Conservation (phyloP, 2,329 filamentous ascomycete genomes). For the Ilyonectria robusta region DNA sequence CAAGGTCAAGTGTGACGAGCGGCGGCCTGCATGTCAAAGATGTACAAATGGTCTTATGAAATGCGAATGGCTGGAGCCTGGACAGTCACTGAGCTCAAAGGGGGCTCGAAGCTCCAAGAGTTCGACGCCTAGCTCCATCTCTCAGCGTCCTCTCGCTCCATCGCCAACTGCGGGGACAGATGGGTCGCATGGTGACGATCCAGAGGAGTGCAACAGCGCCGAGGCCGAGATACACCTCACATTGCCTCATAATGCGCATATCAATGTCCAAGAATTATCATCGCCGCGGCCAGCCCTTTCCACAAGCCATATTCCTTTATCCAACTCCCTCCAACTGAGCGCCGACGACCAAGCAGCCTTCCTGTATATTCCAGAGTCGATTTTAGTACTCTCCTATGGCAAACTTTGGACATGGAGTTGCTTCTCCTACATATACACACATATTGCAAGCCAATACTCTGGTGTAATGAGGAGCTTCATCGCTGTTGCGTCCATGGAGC, state of each 20-base stretch:
- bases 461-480: slow-evolving; percentile 44
- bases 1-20: slow-evolving; percentile 44
- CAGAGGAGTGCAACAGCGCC: neutral
- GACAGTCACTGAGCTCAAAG: slow-evolving; percentile 26
- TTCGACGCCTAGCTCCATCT: neutral
- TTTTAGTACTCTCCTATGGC: slow-evolving; percentile 38
- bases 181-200: neutral
- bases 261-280: neutral
- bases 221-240: neutral
- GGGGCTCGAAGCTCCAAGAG: slow-evolving; percentile 8
- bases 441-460: slow-evolving; percentile 38
- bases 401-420: slow-evolving; percentile 43
- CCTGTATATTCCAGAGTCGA: slow-evolving; percentile 32
- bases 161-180: neutral
- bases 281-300: slow-evolving; percentile 21
- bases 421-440: slow-evolving; percentile 39
- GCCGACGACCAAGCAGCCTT: slow-evolving; percentile 34
- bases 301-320: slow-evolving; percentile 29
- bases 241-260: neutral
- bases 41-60: slow-evolving; percentile 37
- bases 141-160: slow-evolving; percentile 13
- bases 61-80: slow-evolving; percentile 41
- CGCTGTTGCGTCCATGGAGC: slow-evolving; percentile 39
- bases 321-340: slow-evolving; percentile 35
- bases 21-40: slow-evolving; percentile 35